Base-by-base conservation (phyloP, 192 early-diverging fungal genomes). In the Coemansia sp. region DNA sequence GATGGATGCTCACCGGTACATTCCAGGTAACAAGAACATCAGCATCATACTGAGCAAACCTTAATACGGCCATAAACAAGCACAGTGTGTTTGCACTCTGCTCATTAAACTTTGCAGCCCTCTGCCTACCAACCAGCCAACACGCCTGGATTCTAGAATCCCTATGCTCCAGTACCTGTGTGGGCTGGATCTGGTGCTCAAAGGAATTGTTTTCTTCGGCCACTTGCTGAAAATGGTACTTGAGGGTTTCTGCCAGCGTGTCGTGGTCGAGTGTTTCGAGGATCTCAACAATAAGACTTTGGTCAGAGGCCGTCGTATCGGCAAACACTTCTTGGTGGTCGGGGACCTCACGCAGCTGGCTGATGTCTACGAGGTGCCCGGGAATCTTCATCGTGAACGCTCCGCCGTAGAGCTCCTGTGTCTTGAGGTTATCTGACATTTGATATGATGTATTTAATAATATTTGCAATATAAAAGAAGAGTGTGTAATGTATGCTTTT, bases 311-410 rank as follows among this genome's bases (percentile, higher is more conserved):
- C 20, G 64, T 66, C 20, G 64, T 62, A 46, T 87, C 76, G 7
- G 86, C 83, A 67, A 89, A 97, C 5, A 94, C 94, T 57, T 97
- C 94, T 67, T 97, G 94, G 64, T 93, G 85, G 70, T 90, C 87
- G 0, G 94, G 92, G 0, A 97, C 80, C 36, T 88, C 61, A 24
- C 94, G 86, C 11, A 94, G 55, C n/a, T 79, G 45, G 55, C 91
- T 93, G 40, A 79, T 78, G 50, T 89, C 84, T 0, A 44, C 51
- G 57, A 87, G 84, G 9, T 58, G 47, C 25, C 28, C 28, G 10
- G 89, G 87, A 9, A 90, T 58, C 10, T 50, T 57, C 46, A 83
- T 77, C 28, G 64, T 64, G 22, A 91, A 85, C 13, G 83, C 85
- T 9, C 87, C 87, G 17, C 89, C 89, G 67, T 74, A 91, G 10